These are phyloP conservation scores for Phyllosticta citribraziliensis DNA, from an alignment of 2,329 filamentous ascomycete species.

Conservation along the genomic window DNA sequence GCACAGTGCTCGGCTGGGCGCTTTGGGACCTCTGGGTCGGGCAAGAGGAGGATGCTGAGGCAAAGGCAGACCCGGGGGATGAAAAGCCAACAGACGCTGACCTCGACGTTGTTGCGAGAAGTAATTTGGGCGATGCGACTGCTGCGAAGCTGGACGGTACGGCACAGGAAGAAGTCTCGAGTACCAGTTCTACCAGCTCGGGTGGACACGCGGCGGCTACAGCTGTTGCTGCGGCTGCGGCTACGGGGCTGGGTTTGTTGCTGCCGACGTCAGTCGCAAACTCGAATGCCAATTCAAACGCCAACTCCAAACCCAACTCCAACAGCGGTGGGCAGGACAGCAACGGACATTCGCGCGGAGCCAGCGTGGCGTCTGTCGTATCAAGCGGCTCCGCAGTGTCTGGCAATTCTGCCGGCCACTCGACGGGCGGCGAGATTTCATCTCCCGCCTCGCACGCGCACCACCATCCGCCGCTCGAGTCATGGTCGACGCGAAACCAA, in stretches of 20 bases:
- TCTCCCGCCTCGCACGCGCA: slow-evolving; percentile 19
- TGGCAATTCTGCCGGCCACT: slow-evolving; percentile 16
- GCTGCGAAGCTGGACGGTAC: slow-evolving; percentile 4
- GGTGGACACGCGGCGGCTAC: neutral
- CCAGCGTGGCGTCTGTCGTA: slow-evolving; percentile 48
- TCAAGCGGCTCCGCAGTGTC: slow-evolving; percentile 32
- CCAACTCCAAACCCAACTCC: slow-evolving; percentile 1
- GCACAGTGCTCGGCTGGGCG: slow-evolving; percentile 79
- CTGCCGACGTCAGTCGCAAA: slow-evolving; percentile 14
- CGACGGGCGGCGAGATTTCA: slow-evolving; percentile 30
- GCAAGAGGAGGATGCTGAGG: slow-evolving; percentile 49
- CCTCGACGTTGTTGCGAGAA: neutral
- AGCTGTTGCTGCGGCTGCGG: neutral
- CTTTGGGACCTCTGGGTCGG: slow-evolving; percentile 88
- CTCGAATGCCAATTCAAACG: neutral
- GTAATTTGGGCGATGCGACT: neutral
- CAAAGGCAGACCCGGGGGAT: slow-evolving; percentile 15
- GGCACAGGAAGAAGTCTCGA: slow-evolving; percentile 12
- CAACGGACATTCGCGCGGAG: slow-evolving; percentile 39
- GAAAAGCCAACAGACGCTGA: slow-evolving; percentile 14
- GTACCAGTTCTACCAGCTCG: slow-evolving; percentile 11
- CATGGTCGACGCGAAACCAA: slow-evolving; percentile 46
- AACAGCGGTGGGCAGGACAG: neutral
- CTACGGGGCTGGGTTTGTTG: slow-evolving; percentile 30
- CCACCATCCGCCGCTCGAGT: slow-evolving; percentile 27